A percentile compares a stretch with the other conserved stretches of the same genome.
Evolutionary conservation across 331 rosid species (phyloP).

Genomic region (Quercus lobata): DNA sequence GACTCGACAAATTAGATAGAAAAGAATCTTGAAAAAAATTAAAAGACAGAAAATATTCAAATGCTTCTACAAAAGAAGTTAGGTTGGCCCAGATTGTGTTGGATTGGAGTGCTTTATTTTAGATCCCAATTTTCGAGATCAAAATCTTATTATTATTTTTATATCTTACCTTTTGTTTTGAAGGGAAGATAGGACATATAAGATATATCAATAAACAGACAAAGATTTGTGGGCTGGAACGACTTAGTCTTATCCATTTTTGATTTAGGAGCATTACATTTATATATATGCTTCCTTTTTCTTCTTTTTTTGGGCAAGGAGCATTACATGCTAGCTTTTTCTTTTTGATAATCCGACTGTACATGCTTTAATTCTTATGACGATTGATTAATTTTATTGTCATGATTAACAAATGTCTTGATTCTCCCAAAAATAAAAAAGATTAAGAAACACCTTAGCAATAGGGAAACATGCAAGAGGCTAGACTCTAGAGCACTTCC

Average conservation of each 20-base stretch:
- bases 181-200: background rate
- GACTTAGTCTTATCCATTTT: slow-evolving; percentile 10
- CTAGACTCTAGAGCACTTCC: background rate
- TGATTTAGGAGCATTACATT: background rate
- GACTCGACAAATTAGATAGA: background rate
- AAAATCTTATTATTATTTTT: background rate
- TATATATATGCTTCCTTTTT: too few species aligned
- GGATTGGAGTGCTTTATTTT: background rate
- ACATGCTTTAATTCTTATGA: background rate
- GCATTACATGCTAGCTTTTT: too few species aligned
- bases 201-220: background rate
- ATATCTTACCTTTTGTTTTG: background rate
- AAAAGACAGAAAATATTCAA: background rate
- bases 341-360: too few species aligned
- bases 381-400: background rate
- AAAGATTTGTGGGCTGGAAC: background rate
- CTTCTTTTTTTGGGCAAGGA: too few species aligned
- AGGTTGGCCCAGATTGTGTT: background rate
- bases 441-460: too few species aligned
- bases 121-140: background rate
- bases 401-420: slow-evolving; percentile 9
- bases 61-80: slow-evolving; percentile 6
- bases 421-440: too few species aligned
- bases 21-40: background rate
- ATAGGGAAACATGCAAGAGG: background rate